Conservation (phyloP, 2,329 filamentous ascomycete genomes). For the Cladosporium phlei region DNA sequence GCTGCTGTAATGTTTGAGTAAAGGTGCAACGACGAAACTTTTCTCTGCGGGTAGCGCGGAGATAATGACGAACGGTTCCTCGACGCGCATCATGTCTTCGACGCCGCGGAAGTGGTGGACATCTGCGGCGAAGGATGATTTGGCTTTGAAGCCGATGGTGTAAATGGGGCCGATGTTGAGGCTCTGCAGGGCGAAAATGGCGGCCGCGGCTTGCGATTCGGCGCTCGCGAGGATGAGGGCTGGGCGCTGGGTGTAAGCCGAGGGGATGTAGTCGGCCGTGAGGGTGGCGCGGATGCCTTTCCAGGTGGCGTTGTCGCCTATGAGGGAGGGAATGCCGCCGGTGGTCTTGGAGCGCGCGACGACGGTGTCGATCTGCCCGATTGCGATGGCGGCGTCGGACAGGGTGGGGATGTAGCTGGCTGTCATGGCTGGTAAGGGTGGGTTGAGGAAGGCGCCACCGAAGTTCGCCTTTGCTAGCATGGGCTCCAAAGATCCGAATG, state of each 20-base stretch:
- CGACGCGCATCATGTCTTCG: slow-evolving; percentile 74
- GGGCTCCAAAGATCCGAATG: slow-evolving; percentile 63
- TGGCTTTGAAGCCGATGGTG: slow-evolving; percentile 71
- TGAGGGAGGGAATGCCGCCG: slow-evolving; percentile 42
- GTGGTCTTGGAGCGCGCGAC: slow-evolving; percentile 49
- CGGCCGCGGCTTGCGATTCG: slow-evolving; percentile 70
- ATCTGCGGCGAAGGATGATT: slow-evolving; percentile 56
- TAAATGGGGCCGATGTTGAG: slow-evolving; percentile 74
- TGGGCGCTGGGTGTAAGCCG: slow-evolving; percentile 70
- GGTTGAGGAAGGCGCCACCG: slow-evolving; percentile 76
- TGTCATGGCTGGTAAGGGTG: slow-evolving; percentile 55
- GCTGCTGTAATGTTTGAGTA: slow-evolving; percentile 62
- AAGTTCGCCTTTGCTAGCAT: slow-evolving; percentile 71
- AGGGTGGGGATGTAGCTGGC: slow-evolving; percentile 58
- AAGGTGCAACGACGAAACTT: slow-evolving; percentile 69
- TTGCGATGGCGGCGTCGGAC: slow-evolving; percentile 71
- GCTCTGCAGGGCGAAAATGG: slow-evolving; percentile 72
- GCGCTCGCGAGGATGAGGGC: slow-evolving; percentile 70
- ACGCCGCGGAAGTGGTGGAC: slow-evolving; percentile 63
- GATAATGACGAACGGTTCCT: slow-evolving; percentile 76
- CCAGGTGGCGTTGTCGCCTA: slow-evolving; percentile 81
- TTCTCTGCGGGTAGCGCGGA: slow-evolving; percentile 75
- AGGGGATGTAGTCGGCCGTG: slow-evolving; percentile 75
- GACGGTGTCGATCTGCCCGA: slow-evolving; percentile 78
- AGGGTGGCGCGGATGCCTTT: slow-evolving; percentile 78